phyloP scores from a whole-genome alignment of 805 yeast genomes.

The Debaryomyces maramus region DNA sequence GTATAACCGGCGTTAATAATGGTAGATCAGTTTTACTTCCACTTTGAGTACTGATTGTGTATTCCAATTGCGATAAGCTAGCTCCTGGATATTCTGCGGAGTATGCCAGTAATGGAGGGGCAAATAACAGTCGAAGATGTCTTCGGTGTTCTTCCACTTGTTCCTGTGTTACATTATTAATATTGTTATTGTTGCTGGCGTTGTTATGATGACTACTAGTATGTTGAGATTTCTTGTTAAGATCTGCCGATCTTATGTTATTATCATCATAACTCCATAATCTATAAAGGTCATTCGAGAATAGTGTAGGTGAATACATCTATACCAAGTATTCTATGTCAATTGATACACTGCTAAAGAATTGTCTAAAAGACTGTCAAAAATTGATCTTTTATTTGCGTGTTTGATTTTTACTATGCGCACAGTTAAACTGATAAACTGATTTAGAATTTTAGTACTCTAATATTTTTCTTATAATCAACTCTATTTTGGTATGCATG shows the following conservation, averaged over 20 bases:
- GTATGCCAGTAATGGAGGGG: slow-evolving; percentile 58
- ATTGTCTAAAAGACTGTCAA: background rate
- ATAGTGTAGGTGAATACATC: slow-evolving; percentile 51
- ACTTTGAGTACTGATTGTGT: slow-evolving; percentile 14
- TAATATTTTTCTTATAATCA: no score
- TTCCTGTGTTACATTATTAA: slow-evolving; percentile 6
- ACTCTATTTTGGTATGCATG: no score
- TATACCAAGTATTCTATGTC: background rate
- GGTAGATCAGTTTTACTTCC: slow-evolving; percentile 8
- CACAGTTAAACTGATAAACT: no score
- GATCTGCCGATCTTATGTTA: background rate
- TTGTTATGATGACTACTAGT: slow-evolving; percentile 4
- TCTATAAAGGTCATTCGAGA: slow-evolving; percentile 46
- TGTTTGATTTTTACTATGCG: slow-evolving; percentile 4
- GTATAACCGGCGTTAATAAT: slow-evolving; percentile 19
- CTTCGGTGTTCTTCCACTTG: slow-evolving; percentile 19
- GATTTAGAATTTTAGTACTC: no score
- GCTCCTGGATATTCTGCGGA: slow-evolving; percentile 45
- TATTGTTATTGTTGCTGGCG: slow-evolving; percentile 2
- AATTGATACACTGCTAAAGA: background rate
- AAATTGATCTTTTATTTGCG: slow-evolving; percentile 2
- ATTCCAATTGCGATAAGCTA: slow-evolving; percentile 17
- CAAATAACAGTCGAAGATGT: slow-evolving; percentile 29
- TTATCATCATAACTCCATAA: slow-evolving; percentile 34
- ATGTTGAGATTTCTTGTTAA: background rate